Base-by-base conservation (phyloP, 1,284 basidiomycete species). In the Ganoderma resinaceum region DNA sequence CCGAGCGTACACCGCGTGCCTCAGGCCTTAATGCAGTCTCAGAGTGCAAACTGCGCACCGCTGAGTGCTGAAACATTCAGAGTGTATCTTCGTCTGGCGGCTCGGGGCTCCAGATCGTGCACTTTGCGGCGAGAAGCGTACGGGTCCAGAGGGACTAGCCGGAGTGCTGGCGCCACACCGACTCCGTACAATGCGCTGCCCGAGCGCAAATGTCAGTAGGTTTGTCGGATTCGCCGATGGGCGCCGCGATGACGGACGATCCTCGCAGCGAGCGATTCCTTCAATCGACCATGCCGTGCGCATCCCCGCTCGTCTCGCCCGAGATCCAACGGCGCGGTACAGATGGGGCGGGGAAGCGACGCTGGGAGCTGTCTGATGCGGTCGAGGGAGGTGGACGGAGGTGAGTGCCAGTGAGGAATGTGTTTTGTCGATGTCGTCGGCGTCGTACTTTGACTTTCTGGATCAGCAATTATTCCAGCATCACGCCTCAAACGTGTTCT, bases 271-370 rank as follows among this genome's bases (percentile, higher is more conserved):
- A 33, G 55, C 20, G 53, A 33, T 33, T 31, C 16, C 26, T 7
- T 33, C 53, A 11, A 33, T 31, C 31, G 31, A 31, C 20, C 8
- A 8, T 46, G 20, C n/a, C 35, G 29, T 8, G 33, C 55, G 55
- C 18, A 12, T 9, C 31, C 18, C n/a, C 18, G 31, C 20, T 33
- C 55, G 33, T 20, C 33, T 35, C 31, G 31, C 23, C 55, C 55
- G 33, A 37, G 55, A 58, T 58, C 55, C 52, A 53, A 29, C 26
- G 55, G 55, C 9, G n/a, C 6, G n/a, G 20, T 31, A 23, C 18
- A 57, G 53, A 57, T 57, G 53, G 57, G 20, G 57, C 57, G 31
- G 57, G 57, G 57, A 59, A 59, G 57, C 57, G 33, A 1, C 57
- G 26, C 14, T 16, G 35, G 37, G n/a, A 58, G 57, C 57, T 20